Conservation (phyloP, 148 eudicot genomes). For the Pharnaceum exiguum region DNA sequence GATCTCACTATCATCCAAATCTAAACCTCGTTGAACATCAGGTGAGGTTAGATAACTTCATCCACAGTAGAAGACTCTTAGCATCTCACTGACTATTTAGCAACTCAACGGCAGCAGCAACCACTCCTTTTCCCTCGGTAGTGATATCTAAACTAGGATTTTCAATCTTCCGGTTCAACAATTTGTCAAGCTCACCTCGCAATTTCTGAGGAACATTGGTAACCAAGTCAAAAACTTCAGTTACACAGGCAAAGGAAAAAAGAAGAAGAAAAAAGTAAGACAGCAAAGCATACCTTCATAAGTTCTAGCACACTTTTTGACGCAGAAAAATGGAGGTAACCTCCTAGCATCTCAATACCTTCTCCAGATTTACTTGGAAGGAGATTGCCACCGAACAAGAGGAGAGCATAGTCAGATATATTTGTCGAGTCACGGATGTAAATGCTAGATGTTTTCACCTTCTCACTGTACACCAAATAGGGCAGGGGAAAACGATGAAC, state of each 20-base stretch:
- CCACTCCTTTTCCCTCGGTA: constrained; percentile 80
- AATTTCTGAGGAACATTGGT: constrained; percentile 53
- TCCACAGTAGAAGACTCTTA: constrained; percentile 7
- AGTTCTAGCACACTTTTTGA: constrained; percentile 80
- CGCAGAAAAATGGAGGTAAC: constrained; percentile 94
- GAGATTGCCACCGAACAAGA: constrained; percentile 96
- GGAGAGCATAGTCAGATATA: constrained; percentile 91
- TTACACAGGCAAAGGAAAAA: not conserved
- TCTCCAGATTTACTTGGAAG: constrained; percentile 74
- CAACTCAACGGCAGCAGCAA: constrained; percentile 81
- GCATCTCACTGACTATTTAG: constrained; percentile 54
- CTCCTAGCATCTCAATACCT: constrained; percentile 98
- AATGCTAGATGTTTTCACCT: constrained; percentile 80
- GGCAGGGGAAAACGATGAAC: constrained; percentile 87
- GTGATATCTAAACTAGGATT: constrained; percentile 76
- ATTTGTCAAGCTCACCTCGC: constrained; percentile 88
- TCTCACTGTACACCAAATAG: constrained; percentile 91
- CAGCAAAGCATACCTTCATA: constrained; percentile 48
- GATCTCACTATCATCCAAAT: too few species aligned
- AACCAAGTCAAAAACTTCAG: not conserved
- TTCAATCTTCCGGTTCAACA: constrained; percentile 79
- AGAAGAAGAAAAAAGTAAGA: not conserved
- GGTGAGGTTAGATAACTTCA: not conserved
- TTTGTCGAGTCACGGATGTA: constrained; percentile 84
- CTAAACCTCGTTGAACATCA: too few species aligned